Base-by-base conservation (phyloP, 306 rosid genomes). In the Prosopis cineraria region DNA sequence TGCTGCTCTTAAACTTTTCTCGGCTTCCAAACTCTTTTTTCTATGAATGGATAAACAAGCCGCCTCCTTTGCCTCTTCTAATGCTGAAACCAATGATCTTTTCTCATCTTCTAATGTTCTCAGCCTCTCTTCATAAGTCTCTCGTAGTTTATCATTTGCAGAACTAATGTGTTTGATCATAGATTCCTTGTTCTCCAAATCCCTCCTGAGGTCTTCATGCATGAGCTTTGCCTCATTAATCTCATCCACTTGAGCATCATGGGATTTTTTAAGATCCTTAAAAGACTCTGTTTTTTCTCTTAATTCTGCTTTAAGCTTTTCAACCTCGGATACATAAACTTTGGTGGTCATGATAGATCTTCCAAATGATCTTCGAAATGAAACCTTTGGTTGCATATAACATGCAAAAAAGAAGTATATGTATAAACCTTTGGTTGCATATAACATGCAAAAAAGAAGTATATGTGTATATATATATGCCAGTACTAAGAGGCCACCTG, bases 11-110 rank as follows among this genome's bases (percentile, higher is more conserved):
- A 72, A 75, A 9, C 68, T 67, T 44, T 84, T 87, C 72, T 86
- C 85, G 4, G 60, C 71, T 76, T 89, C 83, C 19, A 50, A 76
- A 78, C 83, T 72, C 81, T 89, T 91, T 60, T 80, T 81, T 17
- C 3, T 10, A 31, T 82, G 85, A 77, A 74, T 81, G 37, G 85
- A 84, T 43, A 90, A 82, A 77, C 79, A 43, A 25, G 78, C 85
- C 81, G 85, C 85, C 82, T 86, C 89, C 72, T 88, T 92, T 34
- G 79, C 88, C 50, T 84, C 85, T 55, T 87, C 93, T 73, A 95
- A 85, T 33, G 88, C 89, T 80, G 81, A 74, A 1, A 79, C 13
- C 86, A 95, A 74, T 6, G 53, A 78, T 65, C 79, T 60, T 20
- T 86, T 91, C 45, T 76, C 92, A 44, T 86, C 87, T 78, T 91